Conservation (phyloP, 257 asterid genomes). For the Ligustrum vulgare region DNA sequence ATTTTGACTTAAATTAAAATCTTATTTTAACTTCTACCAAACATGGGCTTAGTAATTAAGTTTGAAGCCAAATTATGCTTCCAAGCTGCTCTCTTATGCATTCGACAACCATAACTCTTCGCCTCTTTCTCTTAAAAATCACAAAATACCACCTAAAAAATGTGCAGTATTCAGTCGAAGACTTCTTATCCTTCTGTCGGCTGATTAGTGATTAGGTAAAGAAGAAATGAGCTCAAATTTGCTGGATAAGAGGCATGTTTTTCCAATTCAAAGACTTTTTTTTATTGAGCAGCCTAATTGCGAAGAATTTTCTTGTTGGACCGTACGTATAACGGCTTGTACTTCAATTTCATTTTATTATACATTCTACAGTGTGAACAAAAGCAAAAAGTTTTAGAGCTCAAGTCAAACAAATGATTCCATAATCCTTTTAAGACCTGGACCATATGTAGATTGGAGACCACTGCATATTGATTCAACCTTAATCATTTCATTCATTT, state of each 20-base stretch:
- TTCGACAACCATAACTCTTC: too few species aligned
- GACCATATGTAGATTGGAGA: background rate
- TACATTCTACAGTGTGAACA: background rate
- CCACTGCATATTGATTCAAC: background rate
- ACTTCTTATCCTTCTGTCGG: too few species aligned
- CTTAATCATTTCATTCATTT: constrained; percentile 2
- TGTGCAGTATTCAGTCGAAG: too few species aligned
- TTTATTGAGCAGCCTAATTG: background rate
- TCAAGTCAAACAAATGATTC: background rate
- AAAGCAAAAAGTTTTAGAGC: background rate
- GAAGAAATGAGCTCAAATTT: background rate
- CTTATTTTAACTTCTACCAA: too few species aligned
- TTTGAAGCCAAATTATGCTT: too few species aligned
- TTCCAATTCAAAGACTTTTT: too few species aligned
- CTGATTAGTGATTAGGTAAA: too few species aligned
- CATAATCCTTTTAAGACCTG: background rate
- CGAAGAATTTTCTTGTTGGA: background rate
- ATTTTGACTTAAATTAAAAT: too few species aligned
- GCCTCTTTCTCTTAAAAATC: too few species aligned
- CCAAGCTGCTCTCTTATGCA: too few species aligned
- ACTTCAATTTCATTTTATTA: background rate
- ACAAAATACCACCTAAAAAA: too few species aligned
- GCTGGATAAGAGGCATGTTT: background rate
- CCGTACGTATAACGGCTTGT: background rate
- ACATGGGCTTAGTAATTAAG: too few species aligned